Evolutionary conservation across 768 basidiomycete genomes (phyloP), one percentile per base, ranked within the genome.

Genomic region (Xanthoconium stramineum): DNA sequence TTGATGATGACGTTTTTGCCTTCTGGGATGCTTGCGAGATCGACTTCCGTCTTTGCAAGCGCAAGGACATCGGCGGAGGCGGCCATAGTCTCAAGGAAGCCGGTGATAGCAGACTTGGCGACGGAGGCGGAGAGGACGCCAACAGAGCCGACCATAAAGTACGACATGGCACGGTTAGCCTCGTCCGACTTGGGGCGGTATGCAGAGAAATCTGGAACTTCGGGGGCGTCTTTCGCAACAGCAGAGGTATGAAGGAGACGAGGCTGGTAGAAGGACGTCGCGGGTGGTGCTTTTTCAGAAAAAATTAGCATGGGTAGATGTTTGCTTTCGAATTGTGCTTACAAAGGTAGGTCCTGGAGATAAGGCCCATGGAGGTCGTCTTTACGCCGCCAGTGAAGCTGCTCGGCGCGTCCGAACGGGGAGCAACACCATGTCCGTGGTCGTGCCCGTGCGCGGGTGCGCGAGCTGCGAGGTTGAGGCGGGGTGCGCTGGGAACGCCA

Each of bases 51-150:
- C 79, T 98, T 98, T 58, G 97, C 97, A 62, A 98, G 82, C 48
- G 97, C 97, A 65, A 98, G 86, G 51, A 99, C 96, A 70, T 99
- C 97, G 36, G 96, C 94, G 38, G 94, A 96, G 24, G 97, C 97
- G 50, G 92, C 82, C 94, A 99, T 96, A 60, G 93, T 94, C 68
- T 88, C 84, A 58, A 99, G 80, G 77, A 98, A 95, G 74, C 96
- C 95, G 58, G 91, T 84, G 62, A 98, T 86, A 63, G 88, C 85
- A 33, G 93, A 92, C 77, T 98, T 96, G 65, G 95, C 95, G 56
- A 85, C 92, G 19, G 93, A 93, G 53, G 96, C 97, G 60, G 92
- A 87, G 73, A 99, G 83, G 67, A 97, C 82, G 68, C 97, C 97
- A 66, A 98, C 82, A 40, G 93, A 81, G 65, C 93, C 91, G 60